A percentile compares a stretch with the other conserved stretches of the same genome.
Evolutionary conservation across 495 filamentous ascomycete genomes (phyloP).

Genomic region (Penicillium canescens): DNA sequence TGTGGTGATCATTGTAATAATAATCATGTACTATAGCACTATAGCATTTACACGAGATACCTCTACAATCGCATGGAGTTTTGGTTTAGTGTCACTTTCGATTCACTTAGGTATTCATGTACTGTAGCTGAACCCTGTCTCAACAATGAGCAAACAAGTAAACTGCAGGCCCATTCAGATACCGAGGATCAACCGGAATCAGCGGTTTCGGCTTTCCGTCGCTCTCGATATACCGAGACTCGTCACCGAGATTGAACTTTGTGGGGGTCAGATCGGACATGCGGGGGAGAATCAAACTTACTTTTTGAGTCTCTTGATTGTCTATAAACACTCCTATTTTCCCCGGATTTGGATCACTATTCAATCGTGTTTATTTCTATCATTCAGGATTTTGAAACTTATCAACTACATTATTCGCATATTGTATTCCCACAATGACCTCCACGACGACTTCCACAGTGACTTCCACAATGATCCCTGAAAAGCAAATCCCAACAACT

Average conservation of each 20-base stretch:
- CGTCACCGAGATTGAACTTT: slow-evolving; percentile 8
- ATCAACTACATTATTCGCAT: too few relatives aligned
- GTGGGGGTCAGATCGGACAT: slow-evolving; percentile 14
- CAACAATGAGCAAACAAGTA: too few relatives aligned
- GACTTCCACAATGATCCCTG: slow-evolving; percentile 15
- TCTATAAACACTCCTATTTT: neutral
- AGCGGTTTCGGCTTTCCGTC: neutral
- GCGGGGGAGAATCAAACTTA: slow-evolving; percentile 9
- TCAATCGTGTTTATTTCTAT: too few relatives aligned
- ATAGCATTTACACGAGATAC: slow-evolving; percentile 12
- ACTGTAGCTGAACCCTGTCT: neutral
- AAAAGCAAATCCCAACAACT: slow-evolving; percentile 20
- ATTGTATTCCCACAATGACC: too few relatives aligned
- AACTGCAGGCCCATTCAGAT: too few relatives aligned
- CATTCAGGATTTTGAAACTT: too few relatives aligned
- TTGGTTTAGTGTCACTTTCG: neutral
- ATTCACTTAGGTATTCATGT: neutral
- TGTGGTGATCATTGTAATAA: slow-evolving; percentile 23
- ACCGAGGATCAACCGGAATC: too few relatives aligned
- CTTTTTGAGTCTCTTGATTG: neutral
- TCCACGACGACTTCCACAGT: neutral
- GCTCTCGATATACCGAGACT: slow-evolving; percentile 11
- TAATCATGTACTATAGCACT: slow-evolving; percentile 5
- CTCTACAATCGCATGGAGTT: slow-evolving; percentile 16
- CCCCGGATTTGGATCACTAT: too few relatives aligned